Evolutionary conservation across 2,329 filamentous ascomycete genomes (phyloP).

Genomic region (Cladobotryum mycophilum): DNA sequence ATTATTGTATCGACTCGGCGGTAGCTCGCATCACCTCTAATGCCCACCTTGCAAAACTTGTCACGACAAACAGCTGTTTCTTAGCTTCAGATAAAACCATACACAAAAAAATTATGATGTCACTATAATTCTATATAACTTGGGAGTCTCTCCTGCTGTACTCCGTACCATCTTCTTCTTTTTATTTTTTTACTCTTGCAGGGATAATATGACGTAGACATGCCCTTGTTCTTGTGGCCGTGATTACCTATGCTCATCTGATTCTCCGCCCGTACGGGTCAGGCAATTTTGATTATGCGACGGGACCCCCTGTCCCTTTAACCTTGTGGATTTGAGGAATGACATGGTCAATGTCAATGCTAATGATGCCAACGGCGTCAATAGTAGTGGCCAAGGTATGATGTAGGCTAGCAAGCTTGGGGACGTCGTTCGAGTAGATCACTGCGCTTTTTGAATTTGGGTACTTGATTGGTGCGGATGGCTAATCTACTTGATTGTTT

Average conservation of each 20-base stretch:
- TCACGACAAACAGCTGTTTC: constrained; percentile 37
- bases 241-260: background rate
- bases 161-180: background rate
- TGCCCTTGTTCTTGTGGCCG: background rate
- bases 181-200: background rate
- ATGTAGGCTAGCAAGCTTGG: too few species aligned
- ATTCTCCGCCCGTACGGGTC: background rate
- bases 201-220: constrained; percentile 7
- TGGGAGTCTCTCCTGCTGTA: too few species aligned
- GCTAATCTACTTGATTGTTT: too few species aligned
- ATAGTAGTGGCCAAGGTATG: too few species aligned
- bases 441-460: too few species aligned
- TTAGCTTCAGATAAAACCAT: constrained; percentile 36
- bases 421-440: too few species aligned
- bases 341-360: background rate
- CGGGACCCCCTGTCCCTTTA: background rate
- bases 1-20: constrained; percentile 13
- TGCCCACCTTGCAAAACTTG: constrained; percentile 32
- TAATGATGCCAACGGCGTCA: too few species aligned
- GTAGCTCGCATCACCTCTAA: constrained; percentile 27
- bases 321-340: background rate
- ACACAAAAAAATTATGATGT: constrained; percentile 18
- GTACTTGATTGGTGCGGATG: background rate
- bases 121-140: constrained; percentile 6
- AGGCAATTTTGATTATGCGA: background rate